phyloP scores from a whole-genome alignment of 164 flowering plant genomes.

The Aristolochia fimbriata region DNA sequence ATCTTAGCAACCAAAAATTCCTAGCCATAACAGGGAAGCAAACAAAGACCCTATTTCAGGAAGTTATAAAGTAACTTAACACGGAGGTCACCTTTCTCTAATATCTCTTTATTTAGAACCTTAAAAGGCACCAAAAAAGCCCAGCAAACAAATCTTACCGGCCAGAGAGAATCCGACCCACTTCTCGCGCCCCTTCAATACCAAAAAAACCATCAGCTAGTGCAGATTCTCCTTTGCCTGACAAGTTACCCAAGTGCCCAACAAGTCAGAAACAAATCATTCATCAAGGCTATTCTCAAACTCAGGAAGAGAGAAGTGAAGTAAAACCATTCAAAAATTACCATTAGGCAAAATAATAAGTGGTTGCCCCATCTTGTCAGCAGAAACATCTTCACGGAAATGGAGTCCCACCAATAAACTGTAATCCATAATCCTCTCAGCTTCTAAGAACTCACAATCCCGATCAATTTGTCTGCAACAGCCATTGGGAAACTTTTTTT shows the following conservation, averaged over 20 bases:
- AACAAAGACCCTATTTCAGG: too few relatives aligned
- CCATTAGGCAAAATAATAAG: slow-evolving; percentile 27
- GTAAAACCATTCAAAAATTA: not conserved
- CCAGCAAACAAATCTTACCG: slow-evolving; percentile 26
- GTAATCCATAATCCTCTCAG: slow-evolving; percentile 85
- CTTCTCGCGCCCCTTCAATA: slow-evolving; percentile 49
- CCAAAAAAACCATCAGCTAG: slow-evolving; percentile 37
- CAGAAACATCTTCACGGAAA: slow-evolving; percentile 53
- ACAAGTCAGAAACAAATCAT: not conserved
- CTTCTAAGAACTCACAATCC: slow-evolving; percentile 76
- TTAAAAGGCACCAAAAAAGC: not conserved
- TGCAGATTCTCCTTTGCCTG: slow-evolving; percentile 50
- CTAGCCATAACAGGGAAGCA: too few relatives aligned
- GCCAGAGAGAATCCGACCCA: slow-evolving; percentile 55
- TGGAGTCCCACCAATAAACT: slow-evolving; percentile 83
- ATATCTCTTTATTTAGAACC: too few relatives aligned
- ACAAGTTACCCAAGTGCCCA: not conserved
- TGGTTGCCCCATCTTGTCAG: slow-evolving; percentile 57
- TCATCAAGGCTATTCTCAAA: not conserved
- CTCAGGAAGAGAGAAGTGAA: not conserved
- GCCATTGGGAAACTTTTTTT: not conserved
- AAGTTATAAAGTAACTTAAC: too few relatives aligned
- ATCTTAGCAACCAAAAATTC: too few relatives aligned
- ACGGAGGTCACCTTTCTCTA: too few relatives aligned
- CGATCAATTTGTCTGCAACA: slow-evolving; percentile 58